Evolutionary conservation across 306 rosid species (phyloP), one percentile per base, ranked within the genome.

Genomic region (Rubus idaeus): DNA sequence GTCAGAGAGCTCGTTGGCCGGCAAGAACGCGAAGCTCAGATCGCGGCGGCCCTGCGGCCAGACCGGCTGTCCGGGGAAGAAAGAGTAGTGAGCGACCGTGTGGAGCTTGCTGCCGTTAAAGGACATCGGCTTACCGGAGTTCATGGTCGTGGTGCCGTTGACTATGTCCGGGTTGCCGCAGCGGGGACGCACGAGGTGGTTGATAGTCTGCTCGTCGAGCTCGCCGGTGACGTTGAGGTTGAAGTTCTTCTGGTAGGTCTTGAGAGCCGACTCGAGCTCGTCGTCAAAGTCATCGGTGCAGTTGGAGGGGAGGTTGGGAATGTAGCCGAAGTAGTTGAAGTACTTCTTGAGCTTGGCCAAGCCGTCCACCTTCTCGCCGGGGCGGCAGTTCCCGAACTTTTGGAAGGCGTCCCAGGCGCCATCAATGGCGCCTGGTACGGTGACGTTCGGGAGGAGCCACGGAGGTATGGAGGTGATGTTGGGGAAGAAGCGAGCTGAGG

Each of bases 111-210:
- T 65, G 67, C 8, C 0, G 35, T 70, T 75, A 0, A 13, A 72
- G 1, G 68, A 35, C 9, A 77, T 3, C 9, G 88, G 41, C 18
- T 86, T 88, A 0, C 93, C 96, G 30, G 95, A 85, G 71, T 90
- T 89, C 97, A 95, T 92, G 1, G 92, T 63, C 0, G 82, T 71
- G 0, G 93, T 75, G 18, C 91, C 95, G 73, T 95, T 92, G 82
- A 95, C 83, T 1, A 95, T 76, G 13, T 92, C 97, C 0, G 96
- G 80, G 8, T 92, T 89, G 13, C 97, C 97, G 52, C 97, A 95
- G 0, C 97, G 84, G 0, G 97, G 93, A 0, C 41, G 80, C 3
- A 84, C 79, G 6, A 95, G 78, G 68, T 83, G 88, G 0, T 70
- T 20, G 12, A 92, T 61, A 5, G 97, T 95, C 45, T 41, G 37